Conservation (phyloP, 305 asterid genomes). For the Fraxinus baroniana region DNA sequence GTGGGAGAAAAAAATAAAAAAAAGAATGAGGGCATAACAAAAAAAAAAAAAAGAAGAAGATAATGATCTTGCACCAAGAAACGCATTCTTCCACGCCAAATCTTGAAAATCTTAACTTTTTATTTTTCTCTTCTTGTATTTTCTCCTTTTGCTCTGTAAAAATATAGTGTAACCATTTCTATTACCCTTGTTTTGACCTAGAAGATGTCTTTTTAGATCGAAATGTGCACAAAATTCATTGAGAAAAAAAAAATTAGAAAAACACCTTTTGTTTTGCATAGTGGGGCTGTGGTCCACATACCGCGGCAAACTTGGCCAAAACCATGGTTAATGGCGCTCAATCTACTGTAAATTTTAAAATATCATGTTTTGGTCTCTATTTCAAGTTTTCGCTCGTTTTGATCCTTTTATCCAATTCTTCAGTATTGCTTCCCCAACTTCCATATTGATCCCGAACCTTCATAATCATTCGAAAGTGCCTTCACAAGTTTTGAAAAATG, state of each 20-base stretch:
- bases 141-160: not conserved
- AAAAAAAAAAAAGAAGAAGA: too few relatives aligned
- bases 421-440: not conserved
- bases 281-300: not conserved
- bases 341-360: not conserved
- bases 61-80: too few relatives aligned
- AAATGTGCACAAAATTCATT: not conserved
- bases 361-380: not conserved
- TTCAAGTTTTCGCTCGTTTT: not conserved
- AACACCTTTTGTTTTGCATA: not conserved
- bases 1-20: too few relatives aligned
- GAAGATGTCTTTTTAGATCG: not conserved
- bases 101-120: too few relatives aligned
- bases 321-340: not conserved
- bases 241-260: not conserved
- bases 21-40: too few relatives aligned
- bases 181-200: too few relatives aligned
- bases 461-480: not conserved
- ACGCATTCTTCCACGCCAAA: too few relatives aligned
- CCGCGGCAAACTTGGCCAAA: not conserved
- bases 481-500: not conserved
- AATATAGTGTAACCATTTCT: not conserved
- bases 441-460: not conserved
- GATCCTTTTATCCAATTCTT: slow-evolving; percentile 1
- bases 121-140: too few relatives aligned